Percentiles rank a stretch among this genome's conserved stretches.
Conservation (phyloP, 306 rosid species). For the Begonia loranthoides region DNA sequence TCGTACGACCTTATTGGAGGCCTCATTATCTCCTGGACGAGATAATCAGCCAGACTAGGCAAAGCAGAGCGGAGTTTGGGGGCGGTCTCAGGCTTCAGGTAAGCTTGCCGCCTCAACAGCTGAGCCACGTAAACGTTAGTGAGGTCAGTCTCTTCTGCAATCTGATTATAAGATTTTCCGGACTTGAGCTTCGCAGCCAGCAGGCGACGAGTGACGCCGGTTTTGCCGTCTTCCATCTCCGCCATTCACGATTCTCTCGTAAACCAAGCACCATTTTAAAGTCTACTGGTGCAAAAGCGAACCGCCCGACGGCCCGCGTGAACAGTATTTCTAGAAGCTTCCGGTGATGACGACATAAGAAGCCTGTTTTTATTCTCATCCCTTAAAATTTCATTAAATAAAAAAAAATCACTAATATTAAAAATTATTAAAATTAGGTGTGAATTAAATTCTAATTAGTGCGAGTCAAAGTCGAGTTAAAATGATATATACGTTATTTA, state of each 20-base stretch:
- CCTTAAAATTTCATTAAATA: no score
- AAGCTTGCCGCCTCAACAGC: slow-evolving; percentile 78
- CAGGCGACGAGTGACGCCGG: slow-evolving; percentile 13
- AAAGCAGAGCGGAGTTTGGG: slow-evolving; percentile 42
- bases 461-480: no score
- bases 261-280: no score
- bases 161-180: slow-evolving; percentile 57
- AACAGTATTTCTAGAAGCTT: no score
- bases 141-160: slow-evolving; percentile 75
- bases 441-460: no score
- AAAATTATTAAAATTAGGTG: no score
- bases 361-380: no score
- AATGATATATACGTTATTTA: no score
- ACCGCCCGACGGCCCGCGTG: no score
- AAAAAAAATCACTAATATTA: no score
- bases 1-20: slow-evolving; percentile 83
- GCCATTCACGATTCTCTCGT: background rate
- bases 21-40: slow-evolving; percentile 40
- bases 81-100: slow-evolving; percentile 65
- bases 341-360: no score
- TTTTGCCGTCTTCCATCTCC: slow-evolving; percentile 37
- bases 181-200: slow-evolving; percentile 28
- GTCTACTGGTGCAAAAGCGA: no score
- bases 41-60: slow-evolving; percentile 48
- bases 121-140: slow-evolving; percentile 92